Evolutionary conservation across 352 stramenopile species (phyloP), one percentile per base, ranked within the genome.

Genomic region (Phytophthora pseudosyringae): DNA sequence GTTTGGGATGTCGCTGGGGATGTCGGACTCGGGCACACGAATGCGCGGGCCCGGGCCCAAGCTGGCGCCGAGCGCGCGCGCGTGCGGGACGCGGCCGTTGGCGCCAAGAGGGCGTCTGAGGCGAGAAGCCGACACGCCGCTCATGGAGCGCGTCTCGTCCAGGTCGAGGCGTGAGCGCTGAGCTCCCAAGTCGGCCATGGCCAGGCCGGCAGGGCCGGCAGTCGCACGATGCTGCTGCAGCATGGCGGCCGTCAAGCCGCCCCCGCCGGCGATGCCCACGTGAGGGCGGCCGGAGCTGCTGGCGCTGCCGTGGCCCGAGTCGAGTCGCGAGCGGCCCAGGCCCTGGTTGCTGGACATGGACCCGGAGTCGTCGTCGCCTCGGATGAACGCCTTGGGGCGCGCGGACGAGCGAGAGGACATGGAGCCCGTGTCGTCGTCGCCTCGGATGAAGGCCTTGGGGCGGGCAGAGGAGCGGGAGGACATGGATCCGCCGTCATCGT

Each of bases 1-100:
- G 40, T 69, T 75, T 4, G 78, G 76, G 21, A 78, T 58, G 12
- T 83, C 75, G 51, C 60, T 70, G 13, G 78, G 78, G 41, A 84
- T 85, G 26, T 87, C 78, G 2, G 67, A 32, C 5, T 73, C 65
- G 1, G 70, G 64, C 3, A 87, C 76, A 39, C 78, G 78, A 57
- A 85, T 85, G 3, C 69, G 64, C 10, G 76, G 67, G 5, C 70
- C 65, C 56, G 76, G 67, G 5, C 70, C 65, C 56, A 70, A 57
- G 26, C 57, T 70, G 16, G 68, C 62, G 25, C 69, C 62, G 3
- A 72, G 59, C 18, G 50, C 15, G 7, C 59, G 69, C 5, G 58
- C 59, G 18, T 73, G 72, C 1, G 72, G 71, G 0, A 69, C 62
- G 33, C 59, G 63, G 25, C 63, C 57, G 21, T 52, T 69, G 2